A percentile compares a stretch with the other conserved stretches of the same genome.
These are phyloP conservation scores for Neopestalotiopsis rosae DNA, from an alignment of 2,329 filamentous ascomycete species.

Conservation along the genomic window DNA sequence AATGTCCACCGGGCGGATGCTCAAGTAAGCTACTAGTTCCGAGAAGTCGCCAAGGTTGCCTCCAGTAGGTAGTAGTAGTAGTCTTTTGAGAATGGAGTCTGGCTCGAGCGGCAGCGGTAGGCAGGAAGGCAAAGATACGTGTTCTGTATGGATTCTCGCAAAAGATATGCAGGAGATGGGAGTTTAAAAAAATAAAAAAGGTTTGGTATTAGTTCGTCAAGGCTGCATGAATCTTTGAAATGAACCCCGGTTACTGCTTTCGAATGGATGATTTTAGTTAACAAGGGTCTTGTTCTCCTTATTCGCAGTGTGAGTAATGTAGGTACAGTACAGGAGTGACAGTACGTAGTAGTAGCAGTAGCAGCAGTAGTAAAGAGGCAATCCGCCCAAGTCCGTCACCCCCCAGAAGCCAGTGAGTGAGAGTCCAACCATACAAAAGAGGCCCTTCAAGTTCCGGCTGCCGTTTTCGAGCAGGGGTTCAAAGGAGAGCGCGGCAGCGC, in stretches of 20 bases:
- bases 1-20: slow-evolving; percentile 5
- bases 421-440: neutral
- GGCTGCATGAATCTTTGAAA: slow-evolving; percentile 14
- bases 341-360: neutral
- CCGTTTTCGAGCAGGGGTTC: slow-evolving; percentile 11
- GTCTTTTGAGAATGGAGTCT: neutral
- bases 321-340: neutral
- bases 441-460: neutral
- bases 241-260: slow-evolving; percentile 4
- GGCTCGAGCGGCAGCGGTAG: neutral
- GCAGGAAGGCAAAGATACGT: slow-evolving; percentile 1
- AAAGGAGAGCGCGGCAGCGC: neutral
- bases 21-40: slow-evolving; percentile 13
- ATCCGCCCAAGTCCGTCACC: neutral
- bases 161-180: neutral
- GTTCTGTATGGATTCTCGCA: slow-evolving; percentile 1
- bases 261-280: neutral
- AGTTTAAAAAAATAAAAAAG: no score
- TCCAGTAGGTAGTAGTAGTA: neutral
- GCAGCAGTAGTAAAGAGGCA: neutral
- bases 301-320: slow-evolving; percentile 2
- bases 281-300: slow-evolving; percentile 13
- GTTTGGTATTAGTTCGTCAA: slow-evolving; percentile 2
- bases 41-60: slow-evolving; percentile 13
- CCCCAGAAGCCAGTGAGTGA: neutral